Evolutionary conservation across 2,329 filamentous ascomycete genomes (phyloP).

Genomic region (Tympanopsis confertula): DNA sequence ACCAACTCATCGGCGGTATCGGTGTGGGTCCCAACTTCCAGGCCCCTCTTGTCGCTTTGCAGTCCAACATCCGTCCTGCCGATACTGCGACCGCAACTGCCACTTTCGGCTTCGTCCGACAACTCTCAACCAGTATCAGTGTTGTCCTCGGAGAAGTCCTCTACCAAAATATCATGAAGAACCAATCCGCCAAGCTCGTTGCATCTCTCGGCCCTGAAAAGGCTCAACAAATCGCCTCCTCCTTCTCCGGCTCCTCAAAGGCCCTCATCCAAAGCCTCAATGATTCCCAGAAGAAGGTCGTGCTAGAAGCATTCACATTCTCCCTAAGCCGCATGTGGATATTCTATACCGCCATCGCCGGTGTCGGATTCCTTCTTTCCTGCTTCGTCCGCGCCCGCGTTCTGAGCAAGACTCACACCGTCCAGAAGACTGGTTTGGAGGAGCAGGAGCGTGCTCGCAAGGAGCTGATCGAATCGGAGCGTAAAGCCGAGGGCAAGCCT

Average conservation of each 20-base stretch:
- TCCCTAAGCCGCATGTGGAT: slow-evolving; percentile 36
- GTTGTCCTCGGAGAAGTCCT: slow-evolving; percentile 45
- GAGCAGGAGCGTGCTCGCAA: slow-evolving; percentile 27
- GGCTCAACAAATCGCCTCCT: slow-evolving; percentile 14
- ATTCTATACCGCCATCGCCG: slow-evolving; percentile 26
- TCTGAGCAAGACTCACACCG: slow-evolving; percentile 25
- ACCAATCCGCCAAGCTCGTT: slow-evolving; percentile 10
- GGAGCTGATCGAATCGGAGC: slow-evolving; percentile 14
- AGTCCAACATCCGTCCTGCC: slow-evolving; percentile 43
- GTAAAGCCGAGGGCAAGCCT: slow-evolving; percentile 7
- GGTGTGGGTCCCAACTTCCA: slow-evolving; percentile 55
- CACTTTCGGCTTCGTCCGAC: slow-evolving; percentile 47
- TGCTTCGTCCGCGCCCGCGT: slow-evolving; percentile 18
- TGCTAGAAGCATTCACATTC: slow-evolving; percentile 25
- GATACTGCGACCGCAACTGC: slow-evolving; percentile 54
- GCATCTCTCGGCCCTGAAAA: slow-evolving; percentile 15
- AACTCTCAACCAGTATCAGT: slow-evolving; percentile 42
- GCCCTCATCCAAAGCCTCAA: slow-evolving; percentile 18
- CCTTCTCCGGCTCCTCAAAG: slow-evolving; percentile 19
- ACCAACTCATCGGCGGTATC: slow-evolving; percentile 45
- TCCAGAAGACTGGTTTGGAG: slow-evolving; percentile 28
- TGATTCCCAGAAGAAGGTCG: slow-evolving; percentile 16
- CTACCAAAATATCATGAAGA: slow-evolving; percentile 22
- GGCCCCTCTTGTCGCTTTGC: slow-evolving; percentile 49
- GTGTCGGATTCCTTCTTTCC: slow-evolving; percentile 22